Percentiles rank a stretch among this genome's conserved stretches.
These are phyloP conservation scores for Mycena floridula DNA, from an alignment of 768 basidiomycete species.

Conservation along the genomic window DNA sequence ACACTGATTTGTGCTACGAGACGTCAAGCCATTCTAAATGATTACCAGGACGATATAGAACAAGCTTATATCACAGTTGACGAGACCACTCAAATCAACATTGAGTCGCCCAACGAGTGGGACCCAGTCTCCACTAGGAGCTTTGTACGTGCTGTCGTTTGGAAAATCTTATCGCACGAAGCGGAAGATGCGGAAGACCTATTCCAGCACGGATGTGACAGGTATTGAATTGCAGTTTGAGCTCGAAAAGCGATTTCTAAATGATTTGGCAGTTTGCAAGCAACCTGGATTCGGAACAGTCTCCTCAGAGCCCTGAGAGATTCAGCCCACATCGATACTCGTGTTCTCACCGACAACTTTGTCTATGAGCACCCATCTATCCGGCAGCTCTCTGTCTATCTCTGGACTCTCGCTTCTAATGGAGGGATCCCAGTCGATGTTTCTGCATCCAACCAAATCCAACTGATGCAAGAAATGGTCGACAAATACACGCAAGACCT, in stretches of 20 bases:
- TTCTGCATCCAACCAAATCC: not conserved
- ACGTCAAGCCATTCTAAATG: constrained; percentile 29
- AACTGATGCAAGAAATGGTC: constrained; percentile 14
- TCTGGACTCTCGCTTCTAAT: constrained; percentile 2
- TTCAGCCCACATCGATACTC: constrained; percentile 13
- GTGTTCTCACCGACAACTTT: constrained; percentile 21
- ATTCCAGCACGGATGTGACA: constrained; percentile 35
- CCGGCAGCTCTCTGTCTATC: constrained; percentile 9
- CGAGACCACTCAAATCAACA: constrained; percentile 20
- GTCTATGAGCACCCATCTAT: constrained; percentile 31
- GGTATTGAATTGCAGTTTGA: constrained; percentile 22
- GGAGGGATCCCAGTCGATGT: not conserved
- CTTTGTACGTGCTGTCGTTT: constrained; percentile 28
- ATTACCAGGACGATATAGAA: constrained; percentile 35
- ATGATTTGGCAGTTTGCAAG: constrained; percentile 25
- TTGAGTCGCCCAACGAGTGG: constrained; percentile 20
- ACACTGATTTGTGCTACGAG: constrained; percentile 22
- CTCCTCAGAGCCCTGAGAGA: constrained; percentile 26
- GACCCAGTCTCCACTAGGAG: constrained; percentile 11
- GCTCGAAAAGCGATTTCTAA: too few relatives aligned
- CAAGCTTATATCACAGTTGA: constrained; percentile 27
- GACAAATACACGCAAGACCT: constrained; percentile 7
- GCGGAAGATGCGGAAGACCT: constrained; percentile 27
- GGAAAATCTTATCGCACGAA: constrained; percentile 20
- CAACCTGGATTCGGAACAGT: constrained; percentile 33